Evolutionary conservation across 2,329 filamentous ascomycete genomes (phyloP).

Genomic region (Colletotrichum tamarilloi): DNA sequence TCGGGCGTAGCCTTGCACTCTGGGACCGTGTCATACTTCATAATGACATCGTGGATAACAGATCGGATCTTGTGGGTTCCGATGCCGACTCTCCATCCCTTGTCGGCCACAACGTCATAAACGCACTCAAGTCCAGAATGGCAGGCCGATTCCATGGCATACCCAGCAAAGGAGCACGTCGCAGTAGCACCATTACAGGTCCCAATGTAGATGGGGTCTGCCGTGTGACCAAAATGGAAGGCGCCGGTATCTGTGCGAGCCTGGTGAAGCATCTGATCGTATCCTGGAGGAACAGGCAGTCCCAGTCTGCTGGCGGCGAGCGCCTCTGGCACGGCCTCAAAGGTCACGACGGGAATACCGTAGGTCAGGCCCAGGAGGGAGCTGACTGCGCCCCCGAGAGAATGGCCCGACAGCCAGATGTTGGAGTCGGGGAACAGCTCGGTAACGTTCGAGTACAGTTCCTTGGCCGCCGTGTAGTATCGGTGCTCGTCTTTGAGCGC

Average conservation of each 20-base stretch:
- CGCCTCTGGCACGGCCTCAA: slow-evolving; percentile 92
- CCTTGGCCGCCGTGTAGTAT: slow-evolving; percentile 89
- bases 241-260: slow-evolving; percentile 78
- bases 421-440: slow-evolving; percentile 86
- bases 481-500: slow-evolving; percentile 84
- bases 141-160: slow-evolving; percentile 93
- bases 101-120: slow-evolving; percentile 92
- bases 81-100: slow-evolving; percentile 91
- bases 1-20: slow-evolving; percentile 79
- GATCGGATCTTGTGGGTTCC: slow-evolving; percentile 90
- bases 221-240: slow-evolving; percentile 94
- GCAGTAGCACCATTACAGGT: slow-evolving; percentile 92
- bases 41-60: slow-evolving; percentile 89
- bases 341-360: slow-evolving; percentile 89
- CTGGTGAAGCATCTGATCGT: slow-evolving; percentile 78
- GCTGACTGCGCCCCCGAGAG: slow-evolving; percentile 88
- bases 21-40: slow-evolving; percentile 84
- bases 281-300: slow-evolving; percentile 84
- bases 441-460: slow-evolving; percentile 93
- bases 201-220: slow-evolving; percentile 94
- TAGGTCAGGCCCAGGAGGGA: slow-evolving; percentile 93
- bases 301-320: slow-evolving; percentile 86
- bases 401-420: slow-evolving; percentile 93
- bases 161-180: slow-evolving; percentile 89
- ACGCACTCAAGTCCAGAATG: slow-evolving; percentile 89